Base-by-base conservation (phyloP, 1,284 basidiomycete species). In the Ustilago xerochloae region DNA sequence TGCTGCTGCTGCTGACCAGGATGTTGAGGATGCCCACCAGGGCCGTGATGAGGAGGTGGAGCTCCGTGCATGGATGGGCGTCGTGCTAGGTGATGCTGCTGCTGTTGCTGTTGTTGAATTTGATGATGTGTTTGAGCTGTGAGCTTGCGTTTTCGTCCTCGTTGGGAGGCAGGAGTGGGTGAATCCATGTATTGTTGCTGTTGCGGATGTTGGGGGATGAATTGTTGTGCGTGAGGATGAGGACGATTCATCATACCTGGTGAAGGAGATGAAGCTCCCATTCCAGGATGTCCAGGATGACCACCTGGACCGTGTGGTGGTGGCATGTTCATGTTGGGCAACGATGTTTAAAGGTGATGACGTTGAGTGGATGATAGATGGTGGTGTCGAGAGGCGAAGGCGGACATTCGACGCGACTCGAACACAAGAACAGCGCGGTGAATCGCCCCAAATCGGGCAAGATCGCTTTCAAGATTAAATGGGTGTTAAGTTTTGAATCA, bases 111-210 rank as follows among this genome's bases (percentile, higher is more conserved):
- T 8, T 47, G 57, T 20, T 60, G n/a, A n/a, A n/a, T n/a, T n/a
- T n/a, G 63, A 24, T 36, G 39, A n/a, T 61, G 62, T 16, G 50
- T 50, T 12, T 65, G 72, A 15, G 56, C 28, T 18, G 72, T 65
- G 60, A 70, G 63, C 28, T 70, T 70, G 38, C 72, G 72, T 36
- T 75, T 75, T 22, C 72, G 62, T 1, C 72, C 72, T 2, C 72
- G 66, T 26, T 33, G 53, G 20, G 71, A 60, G 24, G 64, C 20
- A 5, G 71, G 56, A 0, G 64, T 63, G 28, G 61, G 71, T 18
- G 62, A 63, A 59, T 75, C 71, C 24, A 70, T 53, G 51, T 66
- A 66, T 30, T 58, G 58, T 45, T 65, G 64, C n/a, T 59, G n/a
- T n/a, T n/a, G 62, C 4, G 50, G 65, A 35, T 67, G 69, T 26